Evolutionary conservation across 495 filamentous ascomycete genomes (phyloP), one percentile per base, ranked within the genome.

Genomic region (Podospora anserina): DNA sequence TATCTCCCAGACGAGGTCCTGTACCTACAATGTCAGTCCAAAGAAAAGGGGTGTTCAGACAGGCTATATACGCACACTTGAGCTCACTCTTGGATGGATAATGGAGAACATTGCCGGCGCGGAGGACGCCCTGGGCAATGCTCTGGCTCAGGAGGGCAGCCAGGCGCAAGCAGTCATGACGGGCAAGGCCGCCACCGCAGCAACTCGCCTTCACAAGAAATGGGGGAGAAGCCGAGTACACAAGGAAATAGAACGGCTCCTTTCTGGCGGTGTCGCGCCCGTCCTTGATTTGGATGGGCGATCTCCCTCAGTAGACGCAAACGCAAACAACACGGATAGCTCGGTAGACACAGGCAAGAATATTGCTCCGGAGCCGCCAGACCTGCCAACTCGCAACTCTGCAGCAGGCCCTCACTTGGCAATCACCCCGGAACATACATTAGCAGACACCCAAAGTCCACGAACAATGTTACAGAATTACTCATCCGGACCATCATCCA

Each of bases 41-140:
- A 91, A 90, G 77, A 93, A 92, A 75, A 85, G 90, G 59, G 90
- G 89, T 0, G 80, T 90, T 26, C 86, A 86, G 56, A 83, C 86
- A 44, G 88, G 88, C 55, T 90, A 89, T 73, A 87, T 90, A 1
- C 80, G 86, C 49, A 84, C 84, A 5, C 76, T 91, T 23, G 89
- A 91, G 73, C 78, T 79, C 78, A 60, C 75, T 64, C 69, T 83
- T 61, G 81, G 77, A 65, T 73, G 70, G 71, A 66, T 80, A 11
- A 76, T 80, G 9, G 78, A 80, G 66, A 72, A 72, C 44, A 66
- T 73, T 6, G 66, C 77, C 16, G 74, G 66, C 30, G 71, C 68
- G 26, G 78, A 80, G 65, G 72, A 73, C 3, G 69, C 77, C n/a
- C 72, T 80, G 0, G 58, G 71, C 27, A 27, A 73, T 30, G 71